Percentiles rank a stretch among this genome's conserved stretches.
Conservation (phyloP, 352 stramenopile species). For the Phytopythium boreale region DNA sequence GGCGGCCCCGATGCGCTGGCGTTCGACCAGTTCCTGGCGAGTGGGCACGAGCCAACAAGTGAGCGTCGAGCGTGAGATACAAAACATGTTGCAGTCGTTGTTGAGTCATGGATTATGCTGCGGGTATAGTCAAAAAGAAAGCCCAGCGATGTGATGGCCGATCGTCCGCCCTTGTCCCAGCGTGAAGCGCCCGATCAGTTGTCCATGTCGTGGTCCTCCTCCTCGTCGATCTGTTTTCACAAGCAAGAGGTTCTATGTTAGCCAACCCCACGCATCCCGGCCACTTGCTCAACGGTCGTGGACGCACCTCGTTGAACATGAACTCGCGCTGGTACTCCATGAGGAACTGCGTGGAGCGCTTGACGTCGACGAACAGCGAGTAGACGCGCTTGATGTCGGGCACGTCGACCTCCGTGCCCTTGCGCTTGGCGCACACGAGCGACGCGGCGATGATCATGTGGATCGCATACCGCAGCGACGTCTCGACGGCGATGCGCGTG, state of each 20-base stretch:
- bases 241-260: neutral
- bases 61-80: too few relatives aligned
- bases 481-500: slow-evolving; percentile 98
- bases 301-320: slow-evolving; percentile 96
- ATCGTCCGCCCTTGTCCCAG: neutral
- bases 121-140: neutral
- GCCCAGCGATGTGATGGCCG: neutral
- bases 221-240: slow-evolving; percentile 18
- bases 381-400: slow-evolving; percentile 95
- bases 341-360: slow-evolving; percentile 98
- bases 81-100: neutral
- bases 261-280: slow-evolving; percentile 14
- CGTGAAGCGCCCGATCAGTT: slow-evolving; percentile 8
- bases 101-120: neutral
- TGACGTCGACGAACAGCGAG: slow-evolving; percentile 97
- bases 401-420: slow-evolving; percentile 89
- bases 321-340: slow-evolving; percentile 99
- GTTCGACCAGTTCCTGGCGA: too few relatives aligned
- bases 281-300: neutral
- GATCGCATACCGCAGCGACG: slow-evolving; percentile 98
- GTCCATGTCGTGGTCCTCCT: slow-evolving; percentile 44
- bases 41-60: neutral
- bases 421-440: slow-evolving; percentile 92
- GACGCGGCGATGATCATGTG: slow-evolving; percentile 99
- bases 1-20: too few relatives aligned